Conservation (phyloP, 106 monocot species). For the Dendrobium huoshanense region DNA sequence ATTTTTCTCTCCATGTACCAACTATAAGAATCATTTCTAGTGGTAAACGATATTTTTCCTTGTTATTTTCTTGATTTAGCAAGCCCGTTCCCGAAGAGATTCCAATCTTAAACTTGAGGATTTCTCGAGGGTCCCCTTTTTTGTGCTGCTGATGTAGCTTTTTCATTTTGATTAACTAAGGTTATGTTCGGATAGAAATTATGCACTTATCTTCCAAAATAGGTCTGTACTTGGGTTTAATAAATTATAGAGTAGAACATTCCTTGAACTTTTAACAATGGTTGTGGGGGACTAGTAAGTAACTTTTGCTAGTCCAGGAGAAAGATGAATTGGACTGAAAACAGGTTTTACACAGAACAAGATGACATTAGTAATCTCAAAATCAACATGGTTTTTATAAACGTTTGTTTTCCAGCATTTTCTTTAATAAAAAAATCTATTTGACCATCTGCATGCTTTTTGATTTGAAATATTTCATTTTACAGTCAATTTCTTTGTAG, state of each 20-base stretch:
- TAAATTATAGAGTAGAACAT: background rate
- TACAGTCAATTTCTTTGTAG: background rate
- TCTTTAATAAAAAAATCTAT: background rate
- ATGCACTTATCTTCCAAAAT: background rate
- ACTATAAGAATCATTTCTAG: too few relatives aligned
- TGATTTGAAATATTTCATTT: slow-evolving; percentile 2
- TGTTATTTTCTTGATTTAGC: too few relatives aligned
- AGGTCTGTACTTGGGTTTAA: background rate
- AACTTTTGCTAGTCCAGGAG: background rate
- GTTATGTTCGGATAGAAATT: background rate
- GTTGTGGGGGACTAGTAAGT: background rate
- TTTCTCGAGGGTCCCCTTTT: too few relatives aligned
- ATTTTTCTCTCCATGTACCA: too few relatives aligned
- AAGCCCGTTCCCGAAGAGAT: too few relatives aligned
- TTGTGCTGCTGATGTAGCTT: too few relatives aligned
- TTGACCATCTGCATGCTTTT: background rate
- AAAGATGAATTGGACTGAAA: background rate
- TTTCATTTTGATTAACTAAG: background rate
- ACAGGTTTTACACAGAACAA: background rate
- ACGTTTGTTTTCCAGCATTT: background rate
- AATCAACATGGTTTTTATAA: background rate
- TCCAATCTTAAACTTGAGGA: too few relatives aligned
- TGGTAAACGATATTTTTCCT: too few relatives aligned
- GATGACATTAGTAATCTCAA: background rate
- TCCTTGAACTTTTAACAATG: background rate